phyloP scores from a whole-genome alignment of 2,329 filamentous ascomycete genomes.

The Diaporthe sp. region DNA sequence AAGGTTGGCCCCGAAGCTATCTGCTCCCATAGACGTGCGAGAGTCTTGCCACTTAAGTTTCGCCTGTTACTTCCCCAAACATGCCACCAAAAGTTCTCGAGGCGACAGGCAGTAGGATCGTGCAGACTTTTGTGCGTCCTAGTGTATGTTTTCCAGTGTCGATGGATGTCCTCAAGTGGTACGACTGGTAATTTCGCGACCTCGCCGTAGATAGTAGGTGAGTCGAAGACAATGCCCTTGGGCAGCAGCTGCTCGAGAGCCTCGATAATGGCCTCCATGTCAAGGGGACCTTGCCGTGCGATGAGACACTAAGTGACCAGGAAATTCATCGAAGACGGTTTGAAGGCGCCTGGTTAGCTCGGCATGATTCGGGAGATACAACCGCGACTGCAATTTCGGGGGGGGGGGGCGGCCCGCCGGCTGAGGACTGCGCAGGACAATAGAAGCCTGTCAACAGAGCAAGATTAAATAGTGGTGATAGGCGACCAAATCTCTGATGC shows the following conservation, averaged over 20 bases:
- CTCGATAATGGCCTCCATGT: conserved; percentile 33
- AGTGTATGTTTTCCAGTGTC: conserved; percentile 71
- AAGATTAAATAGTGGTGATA: not conserved
- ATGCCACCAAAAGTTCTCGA: conserved; percentile 76
- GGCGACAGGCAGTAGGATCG: conserved; percentile 70
- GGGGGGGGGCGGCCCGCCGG: not conserved
- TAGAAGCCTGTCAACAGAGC: not conserved
- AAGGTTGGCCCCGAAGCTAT: conserved; percentile 69
- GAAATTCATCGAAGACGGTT: conserved; percentile 27
- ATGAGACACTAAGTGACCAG: conserved; percentile 8
- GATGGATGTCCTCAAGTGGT: conserved; percentile 62
- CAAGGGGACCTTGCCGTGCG: not conserved
- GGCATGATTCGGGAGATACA: conserved; percentile 30
- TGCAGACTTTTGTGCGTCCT: conserved; percentile 67
- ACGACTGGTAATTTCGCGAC: conserved; percentile 62
- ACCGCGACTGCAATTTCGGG: not conserved
- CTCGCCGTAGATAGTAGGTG: conserved; percentile 61
- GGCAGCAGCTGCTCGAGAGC: conserved; percentile 60
- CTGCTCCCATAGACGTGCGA: conserved; percentile 66
- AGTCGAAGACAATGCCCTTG: conserved; percentile 67
- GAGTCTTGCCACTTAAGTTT: conserved; percentile 60
- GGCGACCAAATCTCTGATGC: not conserved
- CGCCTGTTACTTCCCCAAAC: conserved; percentile 70
- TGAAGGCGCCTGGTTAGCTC: not conserved
- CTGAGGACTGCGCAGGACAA: not conserved